Percentiles rank a stretch among this genome's conserved stretches.
These are phyloP conservation scores for Solanum chmielewskii DNA, from an alignment of 257 asterid genomes.

Conservation along the genomic window DNA sequence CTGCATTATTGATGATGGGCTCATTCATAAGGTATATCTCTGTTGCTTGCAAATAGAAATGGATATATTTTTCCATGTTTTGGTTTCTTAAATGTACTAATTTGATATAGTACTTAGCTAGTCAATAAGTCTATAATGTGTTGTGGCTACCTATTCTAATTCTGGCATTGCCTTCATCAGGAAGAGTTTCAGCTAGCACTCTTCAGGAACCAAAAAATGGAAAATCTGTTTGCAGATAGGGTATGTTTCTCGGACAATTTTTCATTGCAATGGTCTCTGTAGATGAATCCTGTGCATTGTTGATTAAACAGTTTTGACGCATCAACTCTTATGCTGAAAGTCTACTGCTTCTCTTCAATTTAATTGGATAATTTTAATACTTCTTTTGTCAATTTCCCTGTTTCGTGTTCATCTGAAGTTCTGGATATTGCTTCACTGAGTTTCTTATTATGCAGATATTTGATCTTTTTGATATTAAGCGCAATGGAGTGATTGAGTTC, in stretches of 20 bases:
- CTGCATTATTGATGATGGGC: constrained; percentile 12
- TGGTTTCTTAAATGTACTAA: neutral
- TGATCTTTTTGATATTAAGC: constrained; percentile 65
- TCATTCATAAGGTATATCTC: constrained; percentile 8
- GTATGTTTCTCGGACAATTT: neutral
- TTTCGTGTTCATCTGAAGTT: neutral
- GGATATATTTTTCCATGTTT: neutral
- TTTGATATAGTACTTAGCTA: neutral
- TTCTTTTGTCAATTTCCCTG: neutral
- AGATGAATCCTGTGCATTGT: neutral
- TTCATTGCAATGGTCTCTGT: neutral
- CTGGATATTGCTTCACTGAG: neutral
- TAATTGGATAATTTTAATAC: neutral
- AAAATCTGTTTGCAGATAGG: constrained; percentile 13
- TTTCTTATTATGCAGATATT: constrained; percentile 36
- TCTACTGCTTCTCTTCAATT: neutral
- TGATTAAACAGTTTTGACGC: neutral
- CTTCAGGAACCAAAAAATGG: constrained; percentile 1
- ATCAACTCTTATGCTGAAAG: neutral
- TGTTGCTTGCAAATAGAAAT: neutral
- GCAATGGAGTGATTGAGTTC: constrained; percentile 75
- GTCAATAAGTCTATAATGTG: neutral
- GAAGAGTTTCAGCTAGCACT: constrained; percentile 19
- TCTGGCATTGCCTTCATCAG: neutral
- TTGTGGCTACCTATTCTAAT: neutral